Evolutionary conservation across 441 rosid genomes (phyloP).

Genomic region (Populus hybrid): DNA sequence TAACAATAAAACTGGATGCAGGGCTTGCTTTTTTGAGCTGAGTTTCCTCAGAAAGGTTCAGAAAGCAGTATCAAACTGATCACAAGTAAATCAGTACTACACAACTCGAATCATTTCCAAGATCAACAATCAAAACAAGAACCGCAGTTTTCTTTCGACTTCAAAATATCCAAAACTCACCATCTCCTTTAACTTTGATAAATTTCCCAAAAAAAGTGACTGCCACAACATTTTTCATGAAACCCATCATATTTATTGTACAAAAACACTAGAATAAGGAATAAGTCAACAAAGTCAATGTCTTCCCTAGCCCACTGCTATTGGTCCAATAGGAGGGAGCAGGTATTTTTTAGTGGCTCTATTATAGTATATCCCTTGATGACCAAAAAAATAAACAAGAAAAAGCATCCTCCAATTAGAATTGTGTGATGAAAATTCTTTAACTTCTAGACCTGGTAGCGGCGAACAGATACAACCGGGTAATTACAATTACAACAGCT

Average conservation of each 20-base stretch:
- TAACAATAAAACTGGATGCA: background rate
- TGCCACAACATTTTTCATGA: background rate
- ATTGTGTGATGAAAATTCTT: background rate
- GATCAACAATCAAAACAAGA: background rate
- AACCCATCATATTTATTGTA: background rate
- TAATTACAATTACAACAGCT: background rate
- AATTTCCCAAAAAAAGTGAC: background rate
- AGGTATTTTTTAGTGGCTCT: background rate
- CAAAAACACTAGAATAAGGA: background rate
- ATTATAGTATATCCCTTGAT: background rate
- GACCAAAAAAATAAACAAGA: background rate
- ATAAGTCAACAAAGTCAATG: background rate
- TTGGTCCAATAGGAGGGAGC: background rate
- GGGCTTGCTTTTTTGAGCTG: background rate
- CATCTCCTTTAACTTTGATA: background rate
- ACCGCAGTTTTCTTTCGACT: background rate
- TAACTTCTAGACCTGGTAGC: background rate
- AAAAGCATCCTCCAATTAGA: background rate
- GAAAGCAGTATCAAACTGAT: background rate
- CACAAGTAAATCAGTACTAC: no score
- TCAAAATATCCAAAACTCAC: background rate
- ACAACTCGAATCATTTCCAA: background rate
- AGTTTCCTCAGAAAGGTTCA: conserved; percentile 1
- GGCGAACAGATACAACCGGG: background rate
- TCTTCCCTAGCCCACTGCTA: background rate